phyloP scores from a whole-genome alignment of 306 rosid species.

The Gillenia trifoliata region DNA sequence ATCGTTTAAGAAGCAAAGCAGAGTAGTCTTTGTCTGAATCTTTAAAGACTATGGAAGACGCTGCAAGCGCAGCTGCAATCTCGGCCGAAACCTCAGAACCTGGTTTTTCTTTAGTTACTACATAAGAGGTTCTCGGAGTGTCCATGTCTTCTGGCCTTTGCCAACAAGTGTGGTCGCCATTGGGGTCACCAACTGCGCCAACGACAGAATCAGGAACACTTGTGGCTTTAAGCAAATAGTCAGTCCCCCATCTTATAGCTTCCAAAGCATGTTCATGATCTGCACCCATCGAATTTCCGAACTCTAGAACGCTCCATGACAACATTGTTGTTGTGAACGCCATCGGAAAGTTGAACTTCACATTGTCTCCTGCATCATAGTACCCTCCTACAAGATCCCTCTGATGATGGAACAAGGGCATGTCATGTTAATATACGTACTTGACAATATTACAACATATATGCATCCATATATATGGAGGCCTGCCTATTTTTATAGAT shows the following conservation, averaged over 20 bases:
- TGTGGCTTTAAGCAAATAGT: slow-evolving; percentile 44
- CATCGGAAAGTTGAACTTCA: no score
- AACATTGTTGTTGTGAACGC: not conserved
- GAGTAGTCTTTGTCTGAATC: slow-evolving; percentile 14
- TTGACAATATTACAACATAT: no score
- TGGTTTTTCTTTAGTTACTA: slow-evolving; percentile 24
- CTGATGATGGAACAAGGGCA: no score
- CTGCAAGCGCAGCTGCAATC: slow-evolving; percentile 48
- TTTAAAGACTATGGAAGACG: slow-evolving; percentile 31
- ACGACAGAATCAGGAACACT: slow-evolving; percentile 22
- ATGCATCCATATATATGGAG: no score
- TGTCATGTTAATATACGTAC: no score
- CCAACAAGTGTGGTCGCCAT: slow-evolving; percentile 41
- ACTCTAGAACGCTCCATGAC: not conserved
- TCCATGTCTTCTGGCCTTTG: slow-evolving; percentile 45
- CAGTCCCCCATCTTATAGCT: slow-evolving; percentile 37
- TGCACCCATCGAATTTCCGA: slow-evolving; percentile 20
- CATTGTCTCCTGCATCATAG: no score
- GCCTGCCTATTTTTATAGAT: no score
- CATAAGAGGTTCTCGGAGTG: slow-evolving; percentile 34
- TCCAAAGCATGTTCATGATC: slow-evolving; percentile 28
- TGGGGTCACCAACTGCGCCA: slow-evolving; percentile 43
- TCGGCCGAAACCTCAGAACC: slow-evolving; percentile 43
- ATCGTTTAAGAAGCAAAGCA: not conserved
- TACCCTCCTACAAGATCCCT: no score